Conservation (phyloP, 345 rosid species). For the Stellera chamaejasme region DNA sequence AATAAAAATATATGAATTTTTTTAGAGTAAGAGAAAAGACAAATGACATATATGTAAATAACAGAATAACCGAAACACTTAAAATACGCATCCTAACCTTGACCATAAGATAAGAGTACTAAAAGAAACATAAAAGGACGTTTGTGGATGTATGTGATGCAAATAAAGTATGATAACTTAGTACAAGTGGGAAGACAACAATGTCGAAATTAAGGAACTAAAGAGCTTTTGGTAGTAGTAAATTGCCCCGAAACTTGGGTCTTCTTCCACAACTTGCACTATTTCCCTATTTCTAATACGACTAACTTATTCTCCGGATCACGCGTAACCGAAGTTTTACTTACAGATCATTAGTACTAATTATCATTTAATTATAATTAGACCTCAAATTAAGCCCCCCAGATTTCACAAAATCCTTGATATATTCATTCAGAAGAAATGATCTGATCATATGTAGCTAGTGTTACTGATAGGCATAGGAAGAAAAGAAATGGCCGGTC, state of each 20-base stretch:
- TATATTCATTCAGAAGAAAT: not conserved
- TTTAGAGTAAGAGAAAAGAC: too few species aligned
- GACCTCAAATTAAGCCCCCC: not conserved
- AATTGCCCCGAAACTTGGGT: not conserved
- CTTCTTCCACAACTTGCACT: conserved; percentile 11
- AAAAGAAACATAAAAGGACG: too few species aligned
- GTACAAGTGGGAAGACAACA: not conserved
- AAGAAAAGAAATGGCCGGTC: conserved; percentile 10
- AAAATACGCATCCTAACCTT: too few species aligned
- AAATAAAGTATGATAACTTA: conserved; percentile 11
- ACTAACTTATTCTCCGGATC: conserved; percentile 4
- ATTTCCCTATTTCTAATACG: not conserved
- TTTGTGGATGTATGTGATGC: not conserved
- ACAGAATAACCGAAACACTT: too few species aligned
- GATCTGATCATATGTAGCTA: not conserved
- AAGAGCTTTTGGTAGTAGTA: not conserved
- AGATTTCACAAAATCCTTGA: not conserved
- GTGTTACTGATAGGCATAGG: not conserved
- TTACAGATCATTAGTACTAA: not conserved
- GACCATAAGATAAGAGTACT: too few species aligned
- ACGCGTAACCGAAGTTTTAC: not conserved
- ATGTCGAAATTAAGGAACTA: not conserved
- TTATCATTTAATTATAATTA: not conserved
- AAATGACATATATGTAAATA: too few species aligned
- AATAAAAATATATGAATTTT: too few species aligned